Conservation (phyloP, 1,284 basidiomycete genomes). For the Cryptococcus sp. region DNA sequence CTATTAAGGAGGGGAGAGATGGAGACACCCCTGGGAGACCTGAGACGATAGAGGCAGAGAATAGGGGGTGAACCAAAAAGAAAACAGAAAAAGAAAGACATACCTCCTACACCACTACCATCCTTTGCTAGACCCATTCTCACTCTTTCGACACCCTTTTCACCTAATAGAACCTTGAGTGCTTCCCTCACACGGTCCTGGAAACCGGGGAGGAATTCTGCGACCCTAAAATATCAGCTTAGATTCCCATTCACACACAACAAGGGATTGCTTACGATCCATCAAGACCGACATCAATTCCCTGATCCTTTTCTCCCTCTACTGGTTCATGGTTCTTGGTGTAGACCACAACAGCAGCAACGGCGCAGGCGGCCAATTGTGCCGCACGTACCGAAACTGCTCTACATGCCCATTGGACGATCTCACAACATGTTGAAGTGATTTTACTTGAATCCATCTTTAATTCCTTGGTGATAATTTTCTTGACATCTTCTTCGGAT, state of each 20-base stretch:
- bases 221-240: conserved; percentile 57
- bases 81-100: conserved; percentile 31
- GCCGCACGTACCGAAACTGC: conserved; percentile 80
- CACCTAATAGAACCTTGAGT: conserved; percentile 69
- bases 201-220: conserved; percentile 86
- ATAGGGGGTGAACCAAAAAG: background rate
- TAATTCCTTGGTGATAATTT: conserved; percentile 62
- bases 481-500: conserved; percentile 43
- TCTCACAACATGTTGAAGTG: conserved; percentile 55
- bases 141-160: conserved; percentile 69
- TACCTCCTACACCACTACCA: conserved; percentile 93
- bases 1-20: background rate
- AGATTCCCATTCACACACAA: conserved; percentile 3
- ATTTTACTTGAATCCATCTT: conserved; percentile 54
- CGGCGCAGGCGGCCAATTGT: conserved; percentile 74
- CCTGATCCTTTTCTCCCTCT: conserved; percentile 50
- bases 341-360: conserved; percentile 80
- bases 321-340: conserved; percentile 60
- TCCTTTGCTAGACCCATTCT: conserved; percentile 92
- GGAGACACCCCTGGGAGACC: background rate
- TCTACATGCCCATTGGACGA: conserved; percentile 73
- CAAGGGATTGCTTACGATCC: conserved; percentile 63
- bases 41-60: background rate
- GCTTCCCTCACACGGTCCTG: conserved; percentile 69
- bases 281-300: conserved; percentile 77